phyloP scores from a whole-genome alignment of 257 asterid genomes.

The Solanum gandarillasii region DNA sequence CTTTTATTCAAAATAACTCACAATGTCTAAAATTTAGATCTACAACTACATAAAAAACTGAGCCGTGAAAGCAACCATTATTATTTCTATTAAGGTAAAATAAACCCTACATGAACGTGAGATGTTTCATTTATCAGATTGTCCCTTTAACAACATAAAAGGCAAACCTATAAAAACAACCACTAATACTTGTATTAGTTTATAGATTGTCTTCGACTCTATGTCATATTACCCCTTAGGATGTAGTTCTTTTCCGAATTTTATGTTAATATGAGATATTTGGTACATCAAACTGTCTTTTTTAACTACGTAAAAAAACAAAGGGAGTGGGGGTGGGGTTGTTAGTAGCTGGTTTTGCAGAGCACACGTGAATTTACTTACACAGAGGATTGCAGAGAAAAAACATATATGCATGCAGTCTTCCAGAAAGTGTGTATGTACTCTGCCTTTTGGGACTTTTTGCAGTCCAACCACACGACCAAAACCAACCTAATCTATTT shows the following conservation, averaged over 20 bases:
- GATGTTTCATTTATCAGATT: no score
- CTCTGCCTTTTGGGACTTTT: neutral
- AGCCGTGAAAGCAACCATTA: neutral
- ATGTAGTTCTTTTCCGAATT: neutral
- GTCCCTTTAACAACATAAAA: neutral
- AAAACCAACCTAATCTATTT: neutral
- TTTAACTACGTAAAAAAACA: neutral
- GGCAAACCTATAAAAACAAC: neutral
- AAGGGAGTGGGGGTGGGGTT: neutral
- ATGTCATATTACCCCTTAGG: neutral
- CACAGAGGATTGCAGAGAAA: neutral
- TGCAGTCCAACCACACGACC: neutral
- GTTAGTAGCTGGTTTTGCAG: neutral
- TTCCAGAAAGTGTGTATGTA: neutral
- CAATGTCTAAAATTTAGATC: no score
- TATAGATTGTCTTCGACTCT: no score
- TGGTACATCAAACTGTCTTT: neutral
- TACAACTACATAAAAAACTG: no score
- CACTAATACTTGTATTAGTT: no score
- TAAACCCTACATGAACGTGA: neutral
- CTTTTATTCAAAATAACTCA: no score
- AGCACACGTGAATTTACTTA: neutral
- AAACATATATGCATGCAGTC: neutral
- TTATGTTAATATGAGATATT: neutral
- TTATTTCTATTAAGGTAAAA: no score